phyloP scores from a whole-genome alignment of 495 filamentous ascomycete species.

The Aspergillus baeticus region DNA sequence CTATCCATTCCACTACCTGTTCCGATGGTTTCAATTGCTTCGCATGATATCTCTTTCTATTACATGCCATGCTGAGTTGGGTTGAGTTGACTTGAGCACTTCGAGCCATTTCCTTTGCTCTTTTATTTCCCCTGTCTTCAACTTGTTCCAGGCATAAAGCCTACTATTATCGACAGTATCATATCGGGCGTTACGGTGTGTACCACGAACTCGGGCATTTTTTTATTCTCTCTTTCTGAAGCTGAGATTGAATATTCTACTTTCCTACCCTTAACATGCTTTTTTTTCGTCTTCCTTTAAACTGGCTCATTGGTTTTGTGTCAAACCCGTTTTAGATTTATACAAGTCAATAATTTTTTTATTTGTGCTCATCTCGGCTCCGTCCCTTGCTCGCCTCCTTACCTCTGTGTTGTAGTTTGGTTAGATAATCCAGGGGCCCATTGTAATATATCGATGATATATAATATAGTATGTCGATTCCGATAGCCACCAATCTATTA shows the following conservation, averaged over 20 bases:
- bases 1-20: neutral
- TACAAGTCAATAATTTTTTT: neutral
- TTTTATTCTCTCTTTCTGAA: neutral
- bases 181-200: slow-evolving; percentile 10
- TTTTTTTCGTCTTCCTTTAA: too few species aligned
- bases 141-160: neutral
- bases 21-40: neutral
- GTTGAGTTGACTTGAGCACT: neutral
- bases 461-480: too few species aligned
- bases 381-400: neutral
- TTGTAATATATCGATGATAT: too few species aligned
- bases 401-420: too few species aligned
- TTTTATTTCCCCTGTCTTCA: neutral
- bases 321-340: too few species aligned
- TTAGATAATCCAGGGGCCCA: too few species aligned
- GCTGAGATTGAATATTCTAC: slow-evolving; percentile 2
- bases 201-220: neutral
- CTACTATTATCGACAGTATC: neutral
- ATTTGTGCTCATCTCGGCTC: neutral
- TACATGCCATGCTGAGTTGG: neutral
- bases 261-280: neutral
- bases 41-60: slow-evolving; percentile 6
- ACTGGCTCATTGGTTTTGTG: too few species aligned
- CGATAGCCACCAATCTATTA: too few species aligned
- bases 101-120: neutral